Conservation (phyloP, 1,284 basidiomycete genomes). For the Tilletia caries region DNA sequence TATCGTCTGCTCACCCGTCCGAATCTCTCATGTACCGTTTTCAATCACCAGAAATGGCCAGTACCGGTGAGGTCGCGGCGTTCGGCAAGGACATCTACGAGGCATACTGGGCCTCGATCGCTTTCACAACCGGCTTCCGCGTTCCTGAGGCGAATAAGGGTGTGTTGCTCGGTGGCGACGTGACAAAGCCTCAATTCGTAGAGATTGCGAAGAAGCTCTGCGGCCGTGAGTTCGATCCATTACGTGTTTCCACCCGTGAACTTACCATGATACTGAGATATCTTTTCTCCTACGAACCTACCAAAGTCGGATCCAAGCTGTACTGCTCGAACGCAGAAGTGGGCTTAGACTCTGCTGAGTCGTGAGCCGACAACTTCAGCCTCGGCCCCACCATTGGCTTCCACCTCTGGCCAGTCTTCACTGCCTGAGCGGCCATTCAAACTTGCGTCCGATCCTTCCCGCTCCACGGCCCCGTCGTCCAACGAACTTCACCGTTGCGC, state of each 20-base stretch:
- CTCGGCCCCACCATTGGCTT: no score
- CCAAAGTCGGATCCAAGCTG: slow-evolving; percentile 85
- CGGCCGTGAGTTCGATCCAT: slow-evolving; percentile 30
- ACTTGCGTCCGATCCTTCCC: no score
- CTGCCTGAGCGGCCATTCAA: no score
- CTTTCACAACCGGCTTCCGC: slow-evolving; percentile 87
- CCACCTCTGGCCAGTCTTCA: no score
- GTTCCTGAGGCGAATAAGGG: slow-evolving; percentile 73
- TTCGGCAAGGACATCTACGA: slow-evolving; percentile 93
- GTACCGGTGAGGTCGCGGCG: slow-evolving; percentile 95
- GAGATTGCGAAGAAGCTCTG: slow-evolving; percentile 66
- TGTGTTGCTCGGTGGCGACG: slow-evolving; percentile 82
- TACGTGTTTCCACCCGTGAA: background rate
- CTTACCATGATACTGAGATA: background rate
- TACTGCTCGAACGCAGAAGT: slow-evolving; percentile 79
- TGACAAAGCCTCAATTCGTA: slow-evolving; percentile 74
- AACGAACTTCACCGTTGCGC: no score
- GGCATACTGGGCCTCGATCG: slow-evolving; percentile 89
- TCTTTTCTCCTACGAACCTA: background rate
- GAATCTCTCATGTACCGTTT: no score
- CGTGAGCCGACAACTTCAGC: no score
- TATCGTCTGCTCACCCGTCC: no score
- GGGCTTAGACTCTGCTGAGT: no score
- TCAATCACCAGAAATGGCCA: slow-evolving; percentile 97
- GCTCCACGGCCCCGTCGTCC: no score